Base-by-base conservation (phyloP, 2,329 filamentous ascomycete species). In the Apiospora arundinis region DNA sequence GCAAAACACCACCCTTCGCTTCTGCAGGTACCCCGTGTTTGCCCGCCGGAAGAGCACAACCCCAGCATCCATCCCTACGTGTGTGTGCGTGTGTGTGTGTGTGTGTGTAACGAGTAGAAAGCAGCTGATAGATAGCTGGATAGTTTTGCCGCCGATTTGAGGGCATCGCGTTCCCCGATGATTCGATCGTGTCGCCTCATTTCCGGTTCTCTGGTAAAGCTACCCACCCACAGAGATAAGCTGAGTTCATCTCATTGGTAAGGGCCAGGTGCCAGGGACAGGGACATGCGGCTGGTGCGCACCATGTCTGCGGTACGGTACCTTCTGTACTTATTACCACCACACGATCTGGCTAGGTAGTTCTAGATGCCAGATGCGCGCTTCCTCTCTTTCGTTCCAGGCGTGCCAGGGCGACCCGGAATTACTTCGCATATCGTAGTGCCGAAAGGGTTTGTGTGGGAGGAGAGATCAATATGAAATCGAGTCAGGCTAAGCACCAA, bases 181-280 rank as follows among this genome's bases (percentile, higher is more conserved):
- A 63, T 37, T 40, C 56, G 9, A 63, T 40, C 56, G n/a, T n/a
- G 56, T 63, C 56, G 56, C 56, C 56, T 63, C 56, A 63, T 67
- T 67, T 46, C 65, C 65, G 44, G 65, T 37, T 45, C 44, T 67
- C 40, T 46, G 65, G 65, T 67, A 45, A 18, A 67, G 65, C 40
- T 67, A 45, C 37, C 67, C 67, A 69, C 67, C 67, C 18, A 8
- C 18, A 21, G 37, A 69, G 67, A 69, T 69, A 69, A 49, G 67
- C 67, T 42, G 45, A 18, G 42, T 40, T n/a, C 28, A 25, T 69
- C 67, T 69, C 45, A 69, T 69, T 69, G 67, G 67, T 25, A n/a
- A 28, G 28, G 32, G 32, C 32, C 21, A 40, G 18, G 28, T 3
- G 32, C 32, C 21, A 40, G 18, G 52, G 32, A 37, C 16, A 40